A percentile compares a stretch with the other conserved stretches of the same genome.
Conservation (phyloP, 345 rosid genomes). For the Lepidium sativum region DNA sequence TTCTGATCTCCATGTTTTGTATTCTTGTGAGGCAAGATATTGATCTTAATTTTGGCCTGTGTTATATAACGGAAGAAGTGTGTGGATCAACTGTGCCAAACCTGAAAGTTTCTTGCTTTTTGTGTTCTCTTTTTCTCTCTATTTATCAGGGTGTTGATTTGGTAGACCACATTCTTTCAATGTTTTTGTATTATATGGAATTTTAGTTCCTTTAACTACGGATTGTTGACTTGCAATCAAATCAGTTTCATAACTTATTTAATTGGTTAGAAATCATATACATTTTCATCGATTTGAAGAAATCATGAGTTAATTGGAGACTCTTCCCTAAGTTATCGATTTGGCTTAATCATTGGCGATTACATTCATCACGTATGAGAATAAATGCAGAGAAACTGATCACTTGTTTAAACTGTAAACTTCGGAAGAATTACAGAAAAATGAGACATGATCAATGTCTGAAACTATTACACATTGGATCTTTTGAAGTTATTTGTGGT, state of each 20-base stretch:
- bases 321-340: not conserved
- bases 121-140: slow-evolving; percentile 37
- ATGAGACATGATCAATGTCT: slow-evolving; percentile 5
- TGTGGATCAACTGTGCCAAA: slow-evolving; percentile 48
- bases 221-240: slow-evolving; percentile 13
- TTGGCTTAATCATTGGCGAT: not conserved
- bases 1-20: slow-evolving; percentile 42
- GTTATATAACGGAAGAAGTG: slow-evolving; percentile 20
- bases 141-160: slow-evolving; percentile 33
- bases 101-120: slow-evolving; percentile 42
- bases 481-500: not conserved
- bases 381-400: slow-evolving; percentile 1
- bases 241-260: not conserved
- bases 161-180: slow-evolving; percentile 72
- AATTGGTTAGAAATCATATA: not conserved
- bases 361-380: not conserved
- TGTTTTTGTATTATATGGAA: slow-evolving; percentile 16
- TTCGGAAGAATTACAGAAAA: not conserved
- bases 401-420: not conserved
- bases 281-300: not conserved
- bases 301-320: not conserved
- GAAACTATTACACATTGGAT: not conserved
- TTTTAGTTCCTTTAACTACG: not conserved
- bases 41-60: not conserved
- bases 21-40: not conserved